A percentile compares a stretch with the other conserved stretches of the same genome.
phyloP scores from a whole-genome alignment of 257 asterid species.

The Capsicum rhomboideum region DNA sequence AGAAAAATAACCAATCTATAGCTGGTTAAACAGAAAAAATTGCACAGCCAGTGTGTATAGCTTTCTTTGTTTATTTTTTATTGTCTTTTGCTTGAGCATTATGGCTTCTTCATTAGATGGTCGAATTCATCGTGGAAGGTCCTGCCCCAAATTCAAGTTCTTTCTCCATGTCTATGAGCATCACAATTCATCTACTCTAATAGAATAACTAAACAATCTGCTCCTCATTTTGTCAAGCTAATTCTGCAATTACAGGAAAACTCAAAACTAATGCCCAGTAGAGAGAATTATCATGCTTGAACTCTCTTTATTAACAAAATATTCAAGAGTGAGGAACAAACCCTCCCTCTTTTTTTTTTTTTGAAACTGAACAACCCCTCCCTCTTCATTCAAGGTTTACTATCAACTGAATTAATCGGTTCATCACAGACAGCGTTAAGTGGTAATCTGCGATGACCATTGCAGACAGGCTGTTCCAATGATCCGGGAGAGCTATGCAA shows the following conservation, averaged over 20 bases:
- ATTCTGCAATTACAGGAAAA: not conserved
- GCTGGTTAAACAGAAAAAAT: too few relatives aligned
- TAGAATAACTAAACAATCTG: not conserved
- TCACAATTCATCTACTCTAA: not conserved
- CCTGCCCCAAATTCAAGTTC: not conserved
- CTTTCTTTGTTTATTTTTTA: not conserved
- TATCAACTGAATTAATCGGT: constrained; percentile 24
- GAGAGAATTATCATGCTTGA: not conserved
- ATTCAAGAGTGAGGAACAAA: not conserved
- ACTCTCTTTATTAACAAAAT: not conserved
- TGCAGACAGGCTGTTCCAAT: constrained; percentile 10
- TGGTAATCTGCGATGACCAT: constrained; percentile 21
- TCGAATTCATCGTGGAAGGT: not conserved
- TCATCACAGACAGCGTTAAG: constrained; percentile 32
- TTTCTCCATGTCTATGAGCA: not conserved
- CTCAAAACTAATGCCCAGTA: not conserved
- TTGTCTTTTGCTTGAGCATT: not conserved
- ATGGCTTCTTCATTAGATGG: not conserved
- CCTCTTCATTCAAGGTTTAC: constrained; percentile 14
- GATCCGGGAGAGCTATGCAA: constrained; percentile 29
- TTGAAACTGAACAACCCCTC: too few relatives aligned
- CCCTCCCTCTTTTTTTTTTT: too few relatives aligned
- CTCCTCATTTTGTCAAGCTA: not conserved
- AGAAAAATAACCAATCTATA: too few relatives aligned
- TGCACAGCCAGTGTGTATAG: too few relatives aligned